Conservation (phyloP, 768 basidiomycete species). For the Boletus fagicola region DNA sequence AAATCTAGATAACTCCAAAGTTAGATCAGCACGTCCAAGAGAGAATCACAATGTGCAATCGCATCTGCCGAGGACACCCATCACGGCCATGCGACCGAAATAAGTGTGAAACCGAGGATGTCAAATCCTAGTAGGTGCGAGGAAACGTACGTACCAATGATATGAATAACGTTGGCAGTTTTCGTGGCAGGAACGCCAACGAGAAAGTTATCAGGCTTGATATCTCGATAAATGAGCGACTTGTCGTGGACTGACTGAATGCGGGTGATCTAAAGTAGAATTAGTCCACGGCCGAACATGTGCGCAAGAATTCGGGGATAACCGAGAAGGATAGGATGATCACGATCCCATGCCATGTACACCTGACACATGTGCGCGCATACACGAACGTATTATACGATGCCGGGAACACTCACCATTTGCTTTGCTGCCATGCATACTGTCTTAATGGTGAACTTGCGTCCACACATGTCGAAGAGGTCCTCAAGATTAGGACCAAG, state of each 20-base stretch:
- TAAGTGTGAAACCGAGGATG: slow-evolving; percentile 3
- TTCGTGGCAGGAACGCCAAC: slow-evolving; percentile 93
- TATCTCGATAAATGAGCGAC: slow-evolving; percentile 97
- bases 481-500: slow-evolving; percentile 98
- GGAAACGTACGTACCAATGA: slow-evolving; percentile 63
- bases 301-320: slow-evolving; percentile 4
- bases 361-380: background rate
- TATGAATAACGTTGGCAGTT: slow-evolving; percentile 82
- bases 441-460: slow-evolving; percentile 97
- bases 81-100: slow-evolving; percentile 1
- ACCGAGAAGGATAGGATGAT: background rate
- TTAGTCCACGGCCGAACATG: slow-evolving; percentile 6
- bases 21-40: slow-evolving; percentile 8
- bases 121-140: slow-evolving; percentile 7
- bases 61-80: slow-evolving; percentile 1
- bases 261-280: slow-evolving; percentile 73
- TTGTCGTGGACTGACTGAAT: slow-evolving; percentile 98
- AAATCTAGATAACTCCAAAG: slow-evolving; percentile 60
- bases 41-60: background rate
- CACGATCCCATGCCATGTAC: background rate
- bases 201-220: slow-evolving; percentile 99
- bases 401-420: slow-evolving; percentile 63
- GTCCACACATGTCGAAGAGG: slow-evolving; percentile 97
- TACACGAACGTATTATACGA: background rate
- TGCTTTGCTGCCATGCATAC: slow-evolving; percentile 99